Conservation (phyloP, 225 moss, liverwort and hornwort species). For the Pseudoscleropodium purum region DNA sequence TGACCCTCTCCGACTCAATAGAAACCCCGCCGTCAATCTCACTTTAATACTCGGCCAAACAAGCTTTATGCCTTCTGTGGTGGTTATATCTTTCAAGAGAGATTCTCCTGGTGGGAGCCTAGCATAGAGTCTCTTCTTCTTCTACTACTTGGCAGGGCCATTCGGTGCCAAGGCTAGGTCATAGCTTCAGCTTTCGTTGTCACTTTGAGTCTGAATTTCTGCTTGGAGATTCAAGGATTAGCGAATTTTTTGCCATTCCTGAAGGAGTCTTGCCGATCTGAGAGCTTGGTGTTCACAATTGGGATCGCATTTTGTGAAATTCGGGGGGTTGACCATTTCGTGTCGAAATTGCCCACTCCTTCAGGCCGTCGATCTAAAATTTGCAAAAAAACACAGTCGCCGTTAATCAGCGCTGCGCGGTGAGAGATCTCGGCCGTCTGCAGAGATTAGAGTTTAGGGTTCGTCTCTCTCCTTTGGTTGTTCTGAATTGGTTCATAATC, state of each 20-base stretch:
- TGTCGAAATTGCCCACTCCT: background rate
- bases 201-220: background rate
- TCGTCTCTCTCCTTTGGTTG: background rate
- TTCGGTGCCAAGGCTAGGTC: background rate
- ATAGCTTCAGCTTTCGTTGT: background rate
- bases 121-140: background rate
- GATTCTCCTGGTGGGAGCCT: background rate
- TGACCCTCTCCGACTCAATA: background rate
- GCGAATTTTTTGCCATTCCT: background rate
- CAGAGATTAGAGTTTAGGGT: background rate
- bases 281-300: no score
- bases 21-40: background rate
- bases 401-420: background rate
- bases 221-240: background rate
- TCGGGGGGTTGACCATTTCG: background rate
- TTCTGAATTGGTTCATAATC: background rate
- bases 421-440: background rate
- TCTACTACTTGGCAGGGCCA: background rate
- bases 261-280: no score
- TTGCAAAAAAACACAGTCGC: background rate
- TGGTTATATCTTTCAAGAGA: background rate
- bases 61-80: background rate
- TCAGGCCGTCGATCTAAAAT: background rate
- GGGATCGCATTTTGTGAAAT: no score
- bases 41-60: background rate